Evolutionary conservation across 306 rosid genomes (phyloP).

Genomic region (Echinosophora koreensis): DNA sequence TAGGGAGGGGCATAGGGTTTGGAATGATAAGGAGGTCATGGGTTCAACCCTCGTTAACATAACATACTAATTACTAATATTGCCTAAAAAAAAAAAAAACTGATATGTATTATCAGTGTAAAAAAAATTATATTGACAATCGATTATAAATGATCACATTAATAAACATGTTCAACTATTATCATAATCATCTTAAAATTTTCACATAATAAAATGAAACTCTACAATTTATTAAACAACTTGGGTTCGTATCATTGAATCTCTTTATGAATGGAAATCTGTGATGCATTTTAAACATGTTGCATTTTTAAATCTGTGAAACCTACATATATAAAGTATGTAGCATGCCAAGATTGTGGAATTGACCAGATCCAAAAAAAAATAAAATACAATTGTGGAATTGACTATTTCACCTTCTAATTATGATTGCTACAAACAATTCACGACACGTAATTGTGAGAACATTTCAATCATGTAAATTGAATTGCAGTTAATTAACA

Average conservation of each 20-base stretch:
- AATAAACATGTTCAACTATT: too few relatives aligned
- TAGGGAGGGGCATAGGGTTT: too few relatives aligned
- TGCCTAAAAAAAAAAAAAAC: too few relatives aligned
- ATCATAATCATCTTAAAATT: too few relatives aligned
- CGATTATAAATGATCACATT: too few relatives aligned
- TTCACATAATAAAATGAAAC: too few relatives aligned
- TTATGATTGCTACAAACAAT: slow-evolving; percentile 10
- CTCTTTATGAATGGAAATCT: neutral
- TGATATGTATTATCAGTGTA: too few relatives aligned
- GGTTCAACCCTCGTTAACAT: too few relatives aligned
- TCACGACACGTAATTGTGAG: neutral
- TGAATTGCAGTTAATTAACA: neutral
- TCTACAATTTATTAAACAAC: neutral
- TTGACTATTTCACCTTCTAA: slow-evolving; percentile 36
- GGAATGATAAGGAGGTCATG: too few relatives aligned
- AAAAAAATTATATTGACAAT: too few relatives aligned
- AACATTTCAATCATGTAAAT: neutral
- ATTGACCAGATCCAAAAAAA: too few relatives aligned
- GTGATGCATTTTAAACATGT: slow-evolving; percentile 6
- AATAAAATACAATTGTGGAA: neutral
- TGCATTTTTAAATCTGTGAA: neutral
- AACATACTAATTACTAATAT: too few relatives aligned
- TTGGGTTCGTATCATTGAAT: neutral
- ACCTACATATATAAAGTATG: neutral
- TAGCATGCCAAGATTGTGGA: neutral